Base-by-base conservation (phyloP, 2,329 filamentous ascomycete genomes). In the Chaetothyriales sp. region DNA sequence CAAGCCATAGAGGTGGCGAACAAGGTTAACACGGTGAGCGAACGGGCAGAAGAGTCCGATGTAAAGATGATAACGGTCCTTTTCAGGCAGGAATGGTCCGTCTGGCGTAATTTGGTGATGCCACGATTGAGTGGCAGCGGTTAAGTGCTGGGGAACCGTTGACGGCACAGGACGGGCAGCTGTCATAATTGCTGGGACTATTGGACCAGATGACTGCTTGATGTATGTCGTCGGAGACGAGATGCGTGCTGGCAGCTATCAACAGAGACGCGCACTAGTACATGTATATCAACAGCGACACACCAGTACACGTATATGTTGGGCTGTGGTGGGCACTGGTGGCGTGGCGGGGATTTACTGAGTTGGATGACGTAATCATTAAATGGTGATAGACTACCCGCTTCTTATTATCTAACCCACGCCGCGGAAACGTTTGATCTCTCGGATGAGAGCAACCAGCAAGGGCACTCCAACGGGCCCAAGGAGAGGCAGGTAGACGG, bases 381-480 rank as follows among this genome's bases (percentile, higher is more conserved):
- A 15, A 39, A 39, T 15, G 32, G 12, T 15, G 32, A 39, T 15
- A 39, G 22, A 25, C 32, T 39, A 15, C 10, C 32, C 32, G 32
- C 32, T 15, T 39, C 32, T 15, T 15, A 39, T 39, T 15, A 39
- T 39, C 32, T 39, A 39, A 39, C 32, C 28, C 9, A 32, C 28
- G 28, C 28, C 10, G 15, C 15, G 32, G 32, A 39, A 39, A 4
- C 45, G 19, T 68, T 80, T 86, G 18, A 92, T 46, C 71, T 96
- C 89, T 61, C 89, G 93, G 44, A 95, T 59, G 25, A 86, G 70
- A 3, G 84, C 84, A 77, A 95, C 85, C 5, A 95, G 65, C 47
- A 98, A 69, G 39, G 92, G 92, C 10, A 96, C 90, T 3, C 86
- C 88, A 43, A 96, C 81, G 0, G 92, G 92, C 0, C 92, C 92